Base-by-base conservation (phyloP, 1,284 basidiomycete genomes). In the Porphyrellus sp. region DNA sequence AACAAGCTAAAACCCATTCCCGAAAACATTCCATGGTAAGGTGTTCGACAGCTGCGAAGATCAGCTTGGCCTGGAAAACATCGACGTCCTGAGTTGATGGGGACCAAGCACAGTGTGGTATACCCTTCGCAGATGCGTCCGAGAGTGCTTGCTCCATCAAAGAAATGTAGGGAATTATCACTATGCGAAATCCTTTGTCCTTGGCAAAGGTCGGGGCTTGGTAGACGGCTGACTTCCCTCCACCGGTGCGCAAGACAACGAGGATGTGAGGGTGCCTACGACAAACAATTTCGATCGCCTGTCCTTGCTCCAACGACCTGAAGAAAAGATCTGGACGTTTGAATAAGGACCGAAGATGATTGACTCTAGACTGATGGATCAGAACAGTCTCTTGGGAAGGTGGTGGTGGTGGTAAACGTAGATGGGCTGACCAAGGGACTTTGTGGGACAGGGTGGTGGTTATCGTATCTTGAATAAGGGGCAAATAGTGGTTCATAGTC, bases 211-310 rank as follows among this genome's bases (percentile, higher is more conserved):
- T 25, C 9, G 38, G 31, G 15, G 31, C 47, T 23, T 49, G 39
- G 8, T 49, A 49, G 18, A 49, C n/a, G 3, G 47, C 39, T 16
- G 39, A 49, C 12, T 49, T 49, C 15, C 40, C 30, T 24, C 47
- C 30, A 18, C 40, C 24, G 13, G 30, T 49, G 2, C 9, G 31
- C 18, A 49, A 34, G 16, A 49, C 31, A 20, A 49, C 24, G 5
- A 49, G 39, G 15, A 49, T 6, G 18, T 49, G 39, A 15, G 46
- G 41, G 9, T 43, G 5, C 3, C 20, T 13, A 5, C 12, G 12
- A n/a, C 7, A 43, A n/a, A n/a, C n/a, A n/a, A n/a, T n/a, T n/a
- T n/a, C n/a, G 7, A 43, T 21, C 4, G 12, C 41, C 21, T 30
- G 18, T 6, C 41, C 41, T 21, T 43, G 28, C 5, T 21, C 13